phyloP scores from a whole-genome alignment of 139 green algal species.

The Dunaliella sp. region DNA sequence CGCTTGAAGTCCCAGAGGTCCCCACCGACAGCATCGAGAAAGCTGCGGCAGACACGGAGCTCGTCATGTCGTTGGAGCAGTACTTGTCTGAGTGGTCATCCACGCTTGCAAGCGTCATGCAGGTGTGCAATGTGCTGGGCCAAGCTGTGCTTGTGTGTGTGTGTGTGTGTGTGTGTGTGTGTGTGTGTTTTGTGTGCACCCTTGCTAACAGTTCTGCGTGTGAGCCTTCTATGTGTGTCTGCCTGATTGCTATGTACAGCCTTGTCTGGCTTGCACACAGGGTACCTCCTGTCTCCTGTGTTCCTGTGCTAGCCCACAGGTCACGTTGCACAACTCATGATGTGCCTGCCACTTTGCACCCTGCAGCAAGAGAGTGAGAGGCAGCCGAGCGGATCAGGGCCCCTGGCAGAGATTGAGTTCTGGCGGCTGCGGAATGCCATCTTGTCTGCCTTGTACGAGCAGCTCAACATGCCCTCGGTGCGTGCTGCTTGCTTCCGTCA shows the following conservation, averaged over 20 bases:
- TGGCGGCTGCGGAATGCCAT: slow-evolving; percentile 77
- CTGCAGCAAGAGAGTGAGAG: slow-evolving; percentile 53
- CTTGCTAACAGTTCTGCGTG: too few species aligned
- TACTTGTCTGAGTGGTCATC: slow-evolving; percentile 61
- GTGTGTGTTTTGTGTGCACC: too few species aligned
- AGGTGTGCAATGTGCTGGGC: neutral
- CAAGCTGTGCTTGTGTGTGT: neutral
- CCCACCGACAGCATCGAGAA: slow-evolving; percentile 39
- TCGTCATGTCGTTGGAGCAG: slow-evolving; percentile 55
- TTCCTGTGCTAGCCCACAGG: too few species aligned
- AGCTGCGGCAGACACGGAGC: slow-evolving; percentile 45
- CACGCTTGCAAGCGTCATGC: slow-evolving; percentile 44
- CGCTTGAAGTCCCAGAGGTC: slow-evolving; percentile 51
- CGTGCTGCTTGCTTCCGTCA: too few species aligned
- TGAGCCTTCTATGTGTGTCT: too few species aligned
- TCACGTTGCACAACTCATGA: too few species aligned
- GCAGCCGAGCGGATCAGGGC: slow-evolving; percentile 57
- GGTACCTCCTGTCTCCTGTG: too few species aligned
- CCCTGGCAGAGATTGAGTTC: slow-evolving; percentile 86
- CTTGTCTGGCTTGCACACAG: too few species aligned
- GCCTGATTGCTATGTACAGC: too few species aligned
- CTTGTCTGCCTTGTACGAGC: slow-evolving; percentile 75
- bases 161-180: neutral
- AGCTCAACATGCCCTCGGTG: slow-evolving; percentile 73
- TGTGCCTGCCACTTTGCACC: too few species aligned